Conservation (phyloP, 2,329 filamentous ascomycete species). For the Biscogniauxia mediterranea region DNA sequence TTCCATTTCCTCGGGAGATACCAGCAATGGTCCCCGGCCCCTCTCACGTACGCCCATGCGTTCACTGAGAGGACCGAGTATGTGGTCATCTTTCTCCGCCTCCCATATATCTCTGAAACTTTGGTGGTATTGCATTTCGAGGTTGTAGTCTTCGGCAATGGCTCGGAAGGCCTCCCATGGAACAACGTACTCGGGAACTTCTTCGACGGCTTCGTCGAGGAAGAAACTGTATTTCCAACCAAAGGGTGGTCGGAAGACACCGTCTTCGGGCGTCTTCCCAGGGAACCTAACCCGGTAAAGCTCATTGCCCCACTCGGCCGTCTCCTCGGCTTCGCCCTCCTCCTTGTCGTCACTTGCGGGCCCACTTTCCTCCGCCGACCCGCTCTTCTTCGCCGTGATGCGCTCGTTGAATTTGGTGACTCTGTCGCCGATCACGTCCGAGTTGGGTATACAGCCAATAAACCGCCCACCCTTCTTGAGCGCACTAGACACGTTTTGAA, state of each 20-base stretch:
- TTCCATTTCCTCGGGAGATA: slow-evolving; percentile 86
- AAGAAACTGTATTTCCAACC: slow-evolving; percentile 99
- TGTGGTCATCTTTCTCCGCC: slow-evolving; percentile 80
- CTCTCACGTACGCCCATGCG: slow-evolving; percentile 90
- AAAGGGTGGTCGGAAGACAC: slow-evolving; percentile 89
- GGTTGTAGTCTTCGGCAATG: slow-evolving; percentile 91
- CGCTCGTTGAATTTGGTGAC: slow-evolving; percentile 75
- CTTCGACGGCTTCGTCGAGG: slow-evolving; percentile 92
- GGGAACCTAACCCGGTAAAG: slow-evolving; percentile 92
- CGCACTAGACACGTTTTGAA: slow-evolving; percentile 85
- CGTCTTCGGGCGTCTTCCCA: slow-evolving; percentile 76
- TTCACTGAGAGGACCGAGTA: slow-evolving; percentile 81
- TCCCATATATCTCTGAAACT: slow-evolving; percentile 90
- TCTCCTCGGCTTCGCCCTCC: slow-evolving; percentile 61
- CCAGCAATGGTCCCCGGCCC: slow-evolving; percentile 62
- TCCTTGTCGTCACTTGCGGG: slow-evolving; percentile 39
- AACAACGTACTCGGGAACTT: slow-evolving; percentile 95
- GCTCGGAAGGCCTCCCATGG: slow-evolving; percentile 98
- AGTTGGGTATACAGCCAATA: slow-evolving; percentile 95
- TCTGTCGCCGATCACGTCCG: slow-evolving; percentile 77
- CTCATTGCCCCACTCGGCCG: slow-evolving; percentile 85
- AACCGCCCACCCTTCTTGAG: slow-evolving; percentile 94
- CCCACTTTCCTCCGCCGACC: slow-evolving; percentile 23
- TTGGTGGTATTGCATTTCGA: slow-evolving; percentile 92
- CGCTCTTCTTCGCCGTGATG: slow-evolving; percentile 39